Evolutionary conservation across 352 stramenopile genomes (phyloP).

Genomic region (Poterioochromonas sp.): DNA sequence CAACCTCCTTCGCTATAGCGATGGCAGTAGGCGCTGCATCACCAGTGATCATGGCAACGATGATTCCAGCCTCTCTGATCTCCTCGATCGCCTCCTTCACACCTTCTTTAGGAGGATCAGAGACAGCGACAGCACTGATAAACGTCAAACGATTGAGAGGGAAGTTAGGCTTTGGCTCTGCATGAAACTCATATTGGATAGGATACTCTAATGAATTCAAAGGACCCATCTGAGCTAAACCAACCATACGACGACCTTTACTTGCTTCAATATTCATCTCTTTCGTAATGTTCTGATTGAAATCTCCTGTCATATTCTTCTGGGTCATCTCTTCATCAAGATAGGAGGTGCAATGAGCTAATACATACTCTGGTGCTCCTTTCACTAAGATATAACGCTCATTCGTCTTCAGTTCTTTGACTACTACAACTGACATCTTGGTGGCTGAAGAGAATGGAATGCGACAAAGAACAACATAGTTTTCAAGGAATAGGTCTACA

Average conservation of each 20-base stretch:
- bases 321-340: slow-evolving; percentile 80
- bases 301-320: slow-evolving; percentile 73
- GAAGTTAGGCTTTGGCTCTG: not conserved
- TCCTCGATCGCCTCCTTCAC: slow-evolving; percentile 86
- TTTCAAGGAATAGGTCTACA: slow-evolving; percentile 6
- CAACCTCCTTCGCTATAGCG: slow-evolving; percentile 91
- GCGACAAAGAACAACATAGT: slow-evolving; percentile 2
- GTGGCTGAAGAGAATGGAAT: slow-evolving; percentile 4
- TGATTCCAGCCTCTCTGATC: slow-evolving; percentile 88
- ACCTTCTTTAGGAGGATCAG: slow-evolving; percentile 92
- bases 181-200: slow-evolving; percentile 24
- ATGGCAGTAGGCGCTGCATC: slow-evolving; percentile 96
- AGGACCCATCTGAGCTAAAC: slow-evolving; percentile 77
- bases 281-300: slow-evolving; percentile 68
- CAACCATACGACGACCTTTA: slow-evolving; percentile 87
- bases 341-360: slow-evolving; percentile 86
- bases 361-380: slow-evolving; percentile 89
- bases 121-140: slow-evolving; percentile 92
- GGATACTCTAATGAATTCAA: slow-evolving; percentile 52
- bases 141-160: slow-evolving; percentile 80
- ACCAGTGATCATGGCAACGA: slow-evolving; percentile 98
- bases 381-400: slow-evolving; percentile 82
- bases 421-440: not conserved
- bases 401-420: not conserved
- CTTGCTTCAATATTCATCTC: slow-evolving; percentile 80